These are phyloP conservation scores for Luffa aegyptiaca DNA, from an alignment of 306 rosid species.

Conservation along the genomic window DNA sequence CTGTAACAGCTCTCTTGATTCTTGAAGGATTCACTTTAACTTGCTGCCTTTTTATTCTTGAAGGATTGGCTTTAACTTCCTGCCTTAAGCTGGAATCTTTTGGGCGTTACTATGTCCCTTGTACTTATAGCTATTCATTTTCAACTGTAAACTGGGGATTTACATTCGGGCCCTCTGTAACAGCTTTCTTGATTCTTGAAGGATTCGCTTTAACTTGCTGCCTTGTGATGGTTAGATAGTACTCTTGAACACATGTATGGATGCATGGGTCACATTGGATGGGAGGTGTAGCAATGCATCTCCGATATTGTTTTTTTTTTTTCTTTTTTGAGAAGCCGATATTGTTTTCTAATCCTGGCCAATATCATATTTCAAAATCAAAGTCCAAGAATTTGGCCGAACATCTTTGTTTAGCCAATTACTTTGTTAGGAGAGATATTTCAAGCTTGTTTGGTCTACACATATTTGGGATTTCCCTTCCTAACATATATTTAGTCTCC, in stretches of 20 bases:
- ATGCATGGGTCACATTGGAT: neutral
- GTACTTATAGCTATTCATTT: neutral
- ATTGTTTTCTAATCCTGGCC: neutral
- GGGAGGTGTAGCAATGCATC: neutral
- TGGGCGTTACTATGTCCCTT: neutral
- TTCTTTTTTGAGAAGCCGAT: too few relatives aligned
- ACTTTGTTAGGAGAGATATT: neutral
- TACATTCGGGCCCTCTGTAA: too few relatives aligned
- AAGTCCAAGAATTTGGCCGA: neutral
- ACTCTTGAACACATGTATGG: neutral
- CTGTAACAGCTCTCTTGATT: too few relatives aligned
- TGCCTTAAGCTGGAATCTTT: neutral
- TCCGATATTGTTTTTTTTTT: neutral
- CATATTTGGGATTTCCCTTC: neutral
- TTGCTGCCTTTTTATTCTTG: too few relatives aligned
- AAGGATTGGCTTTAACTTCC: too few relatives aligned
- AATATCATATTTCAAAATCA: neutral
- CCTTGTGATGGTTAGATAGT: neutral
- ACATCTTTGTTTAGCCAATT: neutral
- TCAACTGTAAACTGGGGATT: too few relatives aligned
- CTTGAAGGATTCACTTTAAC: too few relatives aligned
- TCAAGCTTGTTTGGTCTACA: neutral
- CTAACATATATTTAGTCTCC: neutral
- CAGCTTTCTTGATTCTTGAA: too few relatives aligned
- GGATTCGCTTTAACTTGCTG: too few relatives aligned